phyloP scores from a whole-genome alignment of 2,329 filamentous ascomycete genomes.

The Stemphylium vesicarium region DNA sequence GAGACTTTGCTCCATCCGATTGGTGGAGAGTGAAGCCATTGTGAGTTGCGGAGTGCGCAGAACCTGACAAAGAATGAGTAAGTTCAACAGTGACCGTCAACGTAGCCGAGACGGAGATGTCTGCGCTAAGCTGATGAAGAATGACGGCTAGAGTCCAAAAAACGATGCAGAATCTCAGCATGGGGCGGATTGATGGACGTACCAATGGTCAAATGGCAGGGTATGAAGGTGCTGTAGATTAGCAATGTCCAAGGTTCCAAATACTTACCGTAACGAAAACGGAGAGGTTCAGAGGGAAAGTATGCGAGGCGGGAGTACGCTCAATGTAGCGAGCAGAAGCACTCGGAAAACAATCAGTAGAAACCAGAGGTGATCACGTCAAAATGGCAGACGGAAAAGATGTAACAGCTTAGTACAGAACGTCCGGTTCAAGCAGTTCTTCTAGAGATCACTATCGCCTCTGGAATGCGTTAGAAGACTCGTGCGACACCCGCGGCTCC shows the following conservation, averaged over 20 bases:
- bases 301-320: background rate
- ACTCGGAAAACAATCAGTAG: background rate
- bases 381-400: slow-evolving; percentile 7
- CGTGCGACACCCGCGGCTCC: background rate
- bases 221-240: slow-evolving; percentile 6
- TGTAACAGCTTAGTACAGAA: slow-evolving; percentile 2
- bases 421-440: slow-evolving; percentile 8
- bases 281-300: background rate
- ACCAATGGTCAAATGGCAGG: slow-evolving; percentile 19
- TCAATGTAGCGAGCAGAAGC: background rate
- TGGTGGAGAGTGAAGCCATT: slow-evolving; percentile 12
- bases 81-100: background rate
- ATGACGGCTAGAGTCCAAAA: background rate
- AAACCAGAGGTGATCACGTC: slow-evolving; percentile 5
- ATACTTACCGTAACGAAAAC: background rate
- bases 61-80: slow-evolving; percentile 1
- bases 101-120: too few relatives aligned
- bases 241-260: background rate
- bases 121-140: too few relatives aligned
- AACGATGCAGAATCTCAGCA: background rate
- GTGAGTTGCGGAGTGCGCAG: slow-evolving; percentile 1
- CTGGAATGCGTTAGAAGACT: slow-evolving; percentile 5
- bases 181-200: background rate
- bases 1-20: slow-evolving; percentile 26
- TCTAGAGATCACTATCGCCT: slow-evolving; percentile 4